These are phyloP conservation scores for Clarireedia homoeocarpa DNA, from an alignment of 2,329 filamentous ascomycete species.

Conservation along the genomic window DNA sequence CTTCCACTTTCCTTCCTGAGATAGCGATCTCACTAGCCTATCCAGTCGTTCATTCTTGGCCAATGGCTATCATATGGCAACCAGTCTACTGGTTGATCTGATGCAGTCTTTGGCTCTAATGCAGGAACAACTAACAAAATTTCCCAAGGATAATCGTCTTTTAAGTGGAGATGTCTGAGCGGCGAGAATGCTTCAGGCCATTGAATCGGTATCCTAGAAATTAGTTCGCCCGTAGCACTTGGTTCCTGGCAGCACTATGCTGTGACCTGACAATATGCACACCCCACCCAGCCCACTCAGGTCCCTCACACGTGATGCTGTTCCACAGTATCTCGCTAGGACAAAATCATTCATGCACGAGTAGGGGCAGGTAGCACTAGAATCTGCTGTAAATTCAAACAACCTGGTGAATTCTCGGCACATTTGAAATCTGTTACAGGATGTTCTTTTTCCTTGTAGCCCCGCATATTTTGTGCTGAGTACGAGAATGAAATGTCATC, in stretches of 20 bases:
- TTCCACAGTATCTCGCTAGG: not conserved
- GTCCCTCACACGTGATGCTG: not conserved
- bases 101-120: no score
- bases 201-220: no score
- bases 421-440: not conserved
- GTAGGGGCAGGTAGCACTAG: conserved; percentile 3
- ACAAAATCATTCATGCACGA: not conserved
- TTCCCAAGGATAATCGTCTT: no score
- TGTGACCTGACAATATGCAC: not conserved
- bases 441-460: not conserved
- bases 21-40: no score
- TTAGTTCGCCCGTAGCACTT: not conserved
- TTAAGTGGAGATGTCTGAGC: no score
- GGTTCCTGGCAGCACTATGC: not conserved
- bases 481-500: conserved; percentile 1
- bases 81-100: no score
- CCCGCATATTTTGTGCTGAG: not conserved
- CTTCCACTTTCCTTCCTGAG: no score
- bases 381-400: not conserved
- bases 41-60: no score
- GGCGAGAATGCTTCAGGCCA: no score
- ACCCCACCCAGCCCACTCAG: not conserved
- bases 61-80: no score
- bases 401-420: not conserved
- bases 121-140: no score